phyloP scores from a whole-genome alignment of 2,329 filamentous ascomycete genomes.

The Botrytis sinoallii region DNA sequence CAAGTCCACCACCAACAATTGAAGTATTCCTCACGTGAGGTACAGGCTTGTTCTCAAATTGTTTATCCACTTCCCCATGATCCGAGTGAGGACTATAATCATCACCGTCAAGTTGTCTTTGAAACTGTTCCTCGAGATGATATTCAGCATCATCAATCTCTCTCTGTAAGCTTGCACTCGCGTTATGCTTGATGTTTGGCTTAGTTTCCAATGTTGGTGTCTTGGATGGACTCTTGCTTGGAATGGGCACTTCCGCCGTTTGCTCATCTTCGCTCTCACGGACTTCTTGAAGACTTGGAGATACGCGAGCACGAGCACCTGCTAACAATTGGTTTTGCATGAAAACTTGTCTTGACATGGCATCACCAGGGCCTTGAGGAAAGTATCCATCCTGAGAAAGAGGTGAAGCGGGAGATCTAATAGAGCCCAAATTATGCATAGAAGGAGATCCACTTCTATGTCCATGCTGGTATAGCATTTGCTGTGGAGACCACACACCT shows the following conservation, averaged over 20 bases:
- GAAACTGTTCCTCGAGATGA: constrained; percentile 75
- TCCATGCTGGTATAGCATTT: constrained; percentile 50
- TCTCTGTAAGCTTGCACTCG: constrained; percentile 74
- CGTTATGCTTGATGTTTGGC: constrained; percentile 62
- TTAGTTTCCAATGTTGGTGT: constrained; percentile 51
- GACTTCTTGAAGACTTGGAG: constrained; percentile 66
- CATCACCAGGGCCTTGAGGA: constrained; percentile 35
- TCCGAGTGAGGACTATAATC: constrained; percentile 65
- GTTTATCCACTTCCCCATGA: constrained; percentile 31
- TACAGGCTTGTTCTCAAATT: constrained; percentile 24
- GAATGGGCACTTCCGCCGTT: constrained; percentile 20
- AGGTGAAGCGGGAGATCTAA: constrained; percentile 64
- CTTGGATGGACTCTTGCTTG: constrained; percentile 50
- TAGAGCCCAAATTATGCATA: constrained; percentile 49
- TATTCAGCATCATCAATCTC: constrained; percentile 86
- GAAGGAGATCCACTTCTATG: constrained; percentile 64
- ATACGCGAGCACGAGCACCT: constrained; percentile 46
- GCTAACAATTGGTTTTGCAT: constrained; percentile 49
- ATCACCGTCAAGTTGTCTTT: constrained; percentile 74
- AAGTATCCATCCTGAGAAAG: constrained; percentile 46
- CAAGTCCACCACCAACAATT: constrained; percentile 28
- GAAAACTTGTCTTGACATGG: constrained; percentile 45
- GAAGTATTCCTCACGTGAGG: constrained; percentile 30
- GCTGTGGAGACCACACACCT: constrained; percentile 54
- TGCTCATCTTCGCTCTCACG: constrained; percentile 69